These are phyloP conservation scores for Xylariaceae sp. DNA, from an alignment of 2,329 filamentous ascomycete genomes.

Conservation along the genomic window DNA sequence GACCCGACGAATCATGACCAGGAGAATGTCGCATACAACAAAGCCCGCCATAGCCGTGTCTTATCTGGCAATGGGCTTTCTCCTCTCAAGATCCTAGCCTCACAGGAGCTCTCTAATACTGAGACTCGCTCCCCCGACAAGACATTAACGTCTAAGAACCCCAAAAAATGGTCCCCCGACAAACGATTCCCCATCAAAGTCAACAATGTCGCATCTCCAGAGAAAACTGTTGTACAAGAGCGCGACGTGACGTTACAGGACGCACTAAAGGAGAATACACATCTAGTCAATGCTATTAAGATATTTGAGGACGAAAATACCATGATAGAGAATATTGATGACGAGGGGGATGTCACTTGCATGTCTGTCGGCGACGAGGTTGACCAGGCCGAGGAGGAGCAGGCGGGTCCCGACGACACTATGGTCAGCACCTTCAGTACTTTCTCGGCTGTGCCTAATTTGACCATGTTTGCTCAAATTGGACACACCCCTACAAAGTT, in stretches of 20 bases:
- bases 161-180: slow-evolving; percentile 55
- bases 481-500: slow-evolving; percentile 68
- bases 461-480: slow-evolving; percentile 81
- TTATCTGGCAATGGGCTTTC: slow-evolving; percentile 63
- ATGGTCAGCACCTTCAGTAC: slow-evolving; percentile 84
- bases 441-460: slow-evolving; percentile 87
- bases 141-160: slow-evolving; percentile 35
- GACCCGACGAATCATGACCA: slow-evolving; percentile 41
- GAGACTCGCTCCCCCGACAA: slow-evolving; percentile 38
- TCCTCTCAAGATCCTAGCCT: slow-evolving; percentile 60
- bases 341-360: slow-evolving; percentile 40
- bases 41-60: slow-evolving; percentile 59
- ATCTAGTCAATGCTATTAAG: slow-evolving; percentile 63
- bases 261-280: slow-evolving; percentile 59
- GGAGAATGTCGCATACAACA: slow-evolving; percentile 55
- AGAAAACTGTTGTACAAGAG: slow-evolving; percentile 29
- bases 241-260: slow-evolving; percentile 57
- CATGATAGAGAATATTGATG: slow-evolving; percentile 41
- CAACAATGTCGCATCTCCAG: slow-evolving; percentile 35
- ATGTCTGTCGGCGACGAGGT: slow-evolving; percentile 40
- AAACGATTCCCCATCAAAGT: slow-evolving; percentile 68
- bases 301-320: slow-evolving; percentile 62
- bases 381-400: slow-evolving; percentile 33
- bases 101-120: slow-evolving; percentile 26
- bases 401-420: slow-evolving; percentile 69